phyloP scores from a whole-genome alignment of 148 eudicot genomes.

The Arctostaphylos glauca region DNA sequence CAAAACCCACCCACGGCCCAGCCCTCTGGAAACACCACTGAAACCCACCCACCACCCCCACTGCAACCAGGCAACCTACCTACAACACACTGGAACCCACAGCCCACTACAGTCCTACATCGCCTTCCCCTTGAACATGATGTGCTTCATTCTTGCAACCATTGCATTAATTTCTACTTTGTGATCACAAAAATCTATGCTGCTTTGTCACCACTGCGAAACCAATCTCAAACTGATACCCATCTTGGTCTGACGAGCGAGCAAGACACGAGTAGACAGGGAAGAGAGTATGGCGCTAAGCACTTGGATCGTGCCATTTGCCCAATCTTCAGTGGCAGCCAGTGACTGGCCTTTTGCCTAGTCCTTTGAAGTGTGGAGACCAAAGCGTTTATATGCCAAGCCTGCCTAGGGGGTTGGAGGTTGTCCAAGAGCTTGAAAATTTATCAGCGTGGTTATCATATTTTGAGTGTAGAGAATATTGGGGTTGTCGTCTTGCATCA shows the following conservation, averaged over 20 bases:
- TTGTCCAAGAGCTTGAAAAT: not conserved
- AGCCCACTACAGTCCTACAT: not conserved
- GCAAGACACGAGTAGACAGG: not conserved
- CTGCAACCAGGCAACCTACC: too few relatives aligned
- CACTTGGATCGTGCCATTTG: not conserved
- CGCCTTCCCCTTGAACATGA: not conserved
- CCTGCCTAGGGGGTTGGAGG: not conserved
- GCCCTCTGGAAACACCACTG: not conserved
- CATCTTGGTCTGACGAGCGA: not conserved
- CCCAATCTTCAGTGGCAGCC: not conserved
- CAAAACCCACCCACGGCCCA: not conserved
- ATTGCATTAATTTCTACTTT: not conserved
- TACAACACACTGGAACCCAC: too few relatives aligned
- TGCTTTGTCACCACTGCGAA: not conserved
- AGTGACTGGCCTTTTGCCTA: not conserved
- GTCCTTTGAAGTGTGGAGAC: not conserved
- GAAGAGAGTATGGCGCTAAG: not conserved
- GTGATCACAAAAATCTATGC: not conserved
- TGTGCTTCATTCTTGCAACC: not conserved
- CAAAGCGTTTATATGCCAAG: not conserved
- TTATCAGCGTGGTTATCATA: not conserved
- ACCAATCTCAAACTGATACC: not conserved
- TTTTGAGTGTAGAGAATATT: conserved; percentile 2
- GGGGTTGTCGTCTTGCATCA: not conserved
- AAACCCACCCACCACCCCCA: not conserved